Base-by-base conservation (phyloP, 164 flowering plant genomes). In the Houttuynia cordata region DNA sequence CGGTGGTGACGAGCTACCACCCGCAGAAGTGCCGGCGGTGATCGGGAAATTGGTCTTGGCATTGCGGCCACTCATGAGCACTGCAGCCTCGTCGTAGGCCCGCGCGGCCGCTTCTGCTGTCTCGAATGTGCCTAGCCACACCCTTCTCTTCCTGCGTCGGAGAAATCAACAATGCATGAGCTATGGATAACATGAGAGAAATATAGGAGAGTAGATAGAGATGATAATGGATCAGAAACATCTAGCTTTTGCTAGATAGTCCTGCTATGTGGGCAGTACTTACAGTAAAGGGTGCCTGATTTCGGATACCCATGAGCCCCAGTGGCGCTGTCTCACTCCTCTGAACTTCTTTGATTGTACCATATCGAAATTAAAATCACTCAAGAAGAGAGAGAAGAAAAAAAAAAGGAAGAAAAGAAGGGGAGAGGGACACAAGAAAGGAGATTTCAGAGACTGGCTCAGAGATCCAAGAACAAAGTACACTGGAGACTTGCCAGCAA, bases 231-330 rank as follows among this genome's bases (percentile, higher is more conserved):
- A 20, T 53, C 54, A 17, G 23, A 52, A 21, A 52, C 4, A 19
- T 19, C 21, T 52, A 19, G 37, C 6, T 30, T 30, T 6, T 30
- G 37, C 37, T 30, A 30, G 37, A 2, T 30, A 30, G 37, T 30
- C 37, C 37, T 2, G 17, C 19, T 52, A 1, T 18, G 54, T 19
- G 15, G 10, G 10, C 21, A 7, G 57, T 1, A 53, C 54, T 65
- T 78, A 87, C 95, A 87, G 77, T 25, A 87, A 66, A 7, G 95
- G 95, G 67, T 87, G 95, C 56, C 95, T 87, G 64, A 87, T 87
- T 61, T 87, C 95, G 9, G 91, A 83, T 22, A 87, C 95, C 95
- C 95, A 87, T 8, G 95, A 87, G 77, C 95, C 95, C 95, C 95
- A 87, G 65, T 83, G 87, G 60, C 95, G 84, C 50, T 87, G 95